A percentile compares a stretch with the other conserved stretches of the same genome.
These are phyloP conservation scores for Golubevia pallescens DNA, from an alignment of 1,284 basidiomycete species.

Conservation along the genomic window DNA sequence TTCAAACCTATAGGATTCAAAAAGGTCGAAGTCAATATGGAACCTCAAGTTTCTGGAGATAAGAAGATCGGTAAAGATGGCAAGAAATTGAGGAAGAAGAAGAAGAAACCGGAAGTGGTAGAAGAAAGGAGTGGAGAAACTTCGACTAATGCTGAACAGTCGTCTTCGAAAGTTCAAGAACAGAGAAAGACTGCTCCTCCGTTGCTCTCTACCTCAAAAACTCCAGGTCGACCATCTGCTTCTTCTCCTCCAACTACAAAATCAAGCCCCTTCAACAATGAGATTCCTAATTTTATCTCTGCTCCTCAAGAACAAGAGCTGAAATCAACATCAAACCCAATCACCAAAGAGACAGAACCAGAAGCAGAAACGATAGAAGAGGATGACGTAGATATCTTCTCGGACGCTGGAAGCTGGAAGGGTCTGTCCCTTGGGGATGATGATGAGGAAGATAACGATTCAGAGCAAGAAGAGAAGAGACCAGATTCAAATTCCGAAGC, in stretches of 20 bases:
- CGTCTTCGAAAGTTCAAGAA: background rate
- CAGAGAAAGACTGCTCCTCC: background rate
- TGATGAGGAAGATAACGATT: conserved; percentile 15
- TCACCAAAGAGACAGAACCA: background rate
- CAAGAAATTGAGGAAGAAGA: conserved; percentile 56
- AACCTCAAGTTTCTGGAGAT: conserved; percentile 17
- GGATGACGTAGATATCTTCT: conserved; percentile 55
- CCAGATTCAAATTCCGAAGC: too few relatives aligned
- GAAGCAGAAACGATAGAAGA: conserved; percentile 15
- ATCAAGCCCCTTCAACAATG: background rate
- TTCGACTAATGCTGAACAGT: too few relatives aligned
- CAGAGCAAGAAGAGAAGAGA: background rate
- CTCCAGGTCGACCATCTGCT: background rate
- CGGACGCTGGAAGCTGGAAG: conserved; percentile 47
- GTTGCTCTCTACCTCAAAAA: background rate
- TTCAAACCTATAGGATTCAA: conserved; percentile 33
- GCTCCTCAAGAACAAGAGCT: background rate
- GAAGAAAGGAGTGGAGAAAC: background rate
- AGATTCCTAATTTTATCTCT: background rate
- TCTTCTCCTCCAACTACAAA: background rate
- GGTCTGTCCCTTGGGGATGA: conserved; percentile 25
- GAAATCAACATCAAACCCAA: too few relatives aligned
- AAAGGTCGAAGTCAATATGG: conserved; percentile 1
- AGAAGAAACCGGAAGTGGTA: conserved; percentile 15
- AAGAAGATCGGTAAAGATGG: conserved; percentile 38